Conservation (phyloP, 2,329 filamentous ascomycete genomes). For the Xylaria sp. region DNA sequence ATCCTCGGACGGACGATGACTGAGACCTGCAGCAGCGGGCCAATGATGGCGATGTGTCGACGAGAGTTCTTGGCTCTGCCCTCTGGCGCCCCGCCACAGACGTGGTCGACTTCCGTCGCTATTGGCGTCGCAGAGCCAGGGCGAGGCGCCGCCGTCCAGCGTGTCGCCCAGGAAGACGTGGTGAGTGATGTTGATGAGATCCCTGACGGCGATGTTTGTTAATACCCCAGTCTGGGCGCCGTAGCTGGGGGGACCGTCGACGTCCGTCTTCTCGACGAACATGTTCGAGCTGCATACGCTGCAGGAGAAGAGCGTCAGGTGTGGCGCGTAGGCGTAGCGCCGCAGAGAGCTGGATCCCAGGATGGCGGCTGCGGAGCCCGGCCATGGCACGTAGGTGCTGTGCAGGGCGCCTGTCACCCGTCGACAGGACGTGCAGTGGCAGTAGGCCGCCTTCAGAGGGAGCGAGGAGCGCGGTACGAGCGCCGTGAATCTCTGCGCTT, state of each 20-base stretch:
- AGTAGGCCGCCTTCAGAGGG: conserved; percentile 55
- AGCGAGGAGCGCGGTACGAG: conserved; percentile 50
- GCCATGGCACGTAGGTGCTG: conserved; percentile 52
- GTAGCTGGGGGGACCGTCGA: conserved; percentile 30
- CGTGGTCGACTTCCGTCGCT: conserved; percentile 42
- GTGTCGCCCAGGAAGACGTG: conserved; percentile 63
- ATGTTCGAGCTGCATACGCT: conserved; percentile 56
- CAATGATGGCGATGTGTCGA: conserved; percentile 46
- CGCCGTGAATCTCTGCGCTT: conserved; percentile 53
- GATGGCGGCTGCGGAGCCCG: conserved; percentile 45
- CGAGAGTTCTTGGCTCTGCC: conserved; percentile 46
- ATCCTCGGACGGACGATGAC: conserved; percentile 9
- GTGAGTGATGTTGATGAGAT: conserved; percentile 49
- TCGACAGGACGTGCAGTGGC: conserved; percentile 63
- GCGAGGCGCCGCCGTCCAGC: conserved; percentile 60
- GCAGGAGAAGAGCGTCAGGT: conserved; percentile 54
- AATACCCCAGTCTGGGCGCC: conserved; percentile 55
- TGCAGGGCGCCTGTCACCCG: conserved; percentile 57
- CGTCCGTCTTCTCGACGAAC: conserved; percentile 51
- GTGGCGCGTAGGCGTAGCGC: conserved; percentile 52
- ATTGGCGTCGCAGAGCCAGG: conserved; percentile 56
- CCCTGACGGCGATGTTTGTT: conserved; percentile 44
- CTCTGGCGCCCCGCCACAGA: conserved; percentile 44
- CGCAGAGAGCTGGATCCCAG: conserved; percentile 47
- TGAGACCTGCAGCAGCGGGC: not conserved